These are phyloP conservation scores for Leptographium galeiforme DNA, from an alignment of 2,329 filamentous ascomycete species.

Conservation along the genomic window DNA sequence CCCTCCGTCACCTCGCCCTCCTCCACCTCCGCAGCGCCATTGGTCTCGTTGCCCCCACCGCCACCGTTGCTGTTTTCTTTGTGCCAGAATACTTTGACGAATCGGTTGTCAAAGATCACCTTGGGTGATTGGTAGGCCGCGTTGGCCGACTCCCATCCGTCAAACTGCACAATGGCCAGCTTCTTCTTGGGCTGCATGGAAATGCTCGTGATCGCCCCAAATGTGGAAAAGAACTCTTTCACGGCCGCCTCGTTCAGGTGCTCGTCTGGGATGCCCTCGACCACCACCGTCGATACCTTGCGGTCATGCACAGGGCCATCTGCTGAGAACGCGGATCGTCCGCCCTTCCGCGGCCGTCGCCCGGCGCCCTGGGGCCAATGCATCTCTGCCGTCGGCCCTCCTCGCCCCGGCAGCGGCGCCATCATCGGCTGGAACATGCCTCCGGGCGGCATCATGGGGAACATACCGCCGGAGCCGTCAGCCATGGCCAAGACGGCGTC, in stretches of 20 bases:
- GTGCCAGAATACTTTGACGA: constrained; percentile 74
- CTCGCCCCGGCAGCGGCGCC: neutral
- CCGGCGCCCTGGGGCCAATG: neutral
- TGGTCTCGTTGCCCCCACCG: constrained; percentile 7
- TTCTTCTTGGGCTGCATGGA: constrained; percentile 53
- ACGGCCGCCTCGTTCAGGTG: constrained; percentile 53
- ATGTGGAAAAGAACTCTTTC: constrained; percentile 56
- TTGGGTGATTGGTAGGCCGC: constrained; percentile 65
- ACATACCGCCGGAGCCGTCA: neutral
- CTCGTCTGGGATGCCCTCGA: constrained; percentile 66
- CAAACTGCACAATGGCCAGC: constrained; percentile 57
- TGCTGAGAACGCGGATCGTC: constrained; percentile 47
- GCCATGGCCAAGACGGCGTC: neutral
- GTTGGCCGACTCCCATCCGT: constrained; percentile 51
- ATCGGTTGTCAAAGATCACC: constrained; percentile 71
- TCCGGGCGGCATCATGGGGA: neutral
- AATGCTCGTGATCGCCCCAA: constrained; percentile 52
- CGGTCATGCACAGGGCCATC: constrained; percentile 49
- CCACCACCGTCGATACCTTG: constrained; percentile 54
- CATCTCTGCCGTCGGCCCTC: neutral
- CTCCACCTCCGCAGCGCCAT: constrained; percentile 3
- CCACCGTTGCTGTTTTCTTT: constrained; percentile 31
- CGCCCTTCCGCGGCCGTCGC: constrained; percentile 15
- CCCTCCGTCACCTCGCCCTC: neutral
- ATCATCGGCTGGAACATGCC: neutral